Percentiles rank a stretch among this genome's conserved stretches.
Evolutionary conservation across 2,329 filamentous ascomycete genomes (phyloP).

Genomic region (Clonostachys byssicola): DNA sequence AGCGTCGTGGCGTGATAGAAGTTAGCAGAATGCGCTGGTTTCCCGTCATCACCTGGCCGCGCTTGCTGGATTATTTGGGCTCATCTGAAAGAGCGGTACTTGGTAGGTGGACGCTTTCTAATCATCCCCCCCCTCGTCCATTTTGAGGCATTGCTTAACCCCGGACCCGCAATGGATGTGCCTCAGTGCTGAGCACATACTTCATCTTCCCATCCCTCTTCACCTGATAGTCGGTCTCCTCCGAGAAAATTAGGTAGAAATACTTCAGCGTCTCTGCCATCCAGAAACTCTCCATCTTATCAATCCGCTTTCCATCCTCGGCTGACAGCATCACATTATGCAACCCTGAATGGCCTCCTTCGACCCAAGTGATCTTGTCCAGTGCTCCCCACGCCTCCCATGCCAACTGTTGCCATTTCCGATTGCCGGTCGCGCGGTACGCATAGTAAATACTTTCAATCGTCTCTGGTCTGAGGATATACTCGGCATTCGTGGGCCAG

Average conservation of each 20-base stretch:
- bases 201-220: not conserved
- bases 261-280: slow-evolving; percentile 72
- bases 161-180: slow-evolving; percentile 33
- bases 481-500: slow-evolving; percentile 29
- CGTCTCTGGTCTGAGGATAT: slow-evolving; percentile 69
- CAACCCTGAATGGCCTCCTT: slow-evolving; percentile 61
- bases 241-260: slow-evolving; percentile 60
- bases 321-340: slow-evolving; percentile 52
- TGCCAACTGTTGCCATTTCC: slow-evolving; percentile 59
- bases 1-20: too few relatives aligned
- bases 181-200: slow-evolving; percentile 51
- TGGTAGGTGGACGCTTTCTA: too few relatives aligned
- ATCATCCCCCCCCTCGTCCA: too few relatives aligned
- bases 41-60: too few relatives aligned
- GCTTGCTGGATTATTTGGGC: too few relatives aligned
- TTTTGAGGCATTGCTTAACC: too few relatives aligned
- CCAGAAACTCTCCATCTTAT: slow-evolving; percentile 72
- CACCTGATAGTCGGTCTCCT: slow-evolving; percentile 1
- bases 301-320: slow-evolving; percentile 25
- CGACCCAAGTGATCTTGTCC: slow-evolving; percentile 56
- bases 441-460: slow-evolving; percentile 79
- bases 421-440: slow-evolving; percentile 66
- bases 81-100: too few relatives aligned
- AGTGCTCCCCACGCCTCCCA: slow-evolving; percentile 53
- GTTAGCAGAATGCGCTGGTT: too few relatives aligned